Evolutionary conservation across 345 rosid genomes (phyloP), one percentile per base, ranked within the genome.

Genomic region (Garcia nutans): DNA sequence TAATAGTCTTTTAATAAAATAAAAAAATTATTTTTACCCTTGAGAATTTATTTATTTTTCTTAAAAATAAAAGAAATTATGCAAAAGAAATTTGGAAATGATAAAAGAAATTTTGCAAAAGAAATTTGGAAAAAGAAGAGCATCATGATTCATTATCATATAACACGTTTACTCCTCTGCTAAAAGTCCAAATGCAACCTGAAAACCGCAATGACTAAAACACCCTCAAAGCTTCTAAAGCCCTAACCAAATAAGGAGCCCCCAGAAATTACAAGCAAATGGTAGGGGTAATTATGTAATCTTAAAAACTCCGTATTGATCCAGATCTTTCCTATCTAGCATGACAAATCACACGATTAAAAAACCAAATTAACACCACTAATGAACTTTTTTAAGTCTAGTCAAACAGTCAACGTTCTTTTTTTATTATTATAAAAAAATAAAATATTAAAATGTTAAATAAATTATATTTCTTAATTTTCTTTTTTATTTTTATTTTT

Each of bases 371-470:
- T 45, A 45, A 67, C 31, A 13, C 12, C 10, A 7, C 44, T 26
- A 7, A 10, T 45, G 3, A 26, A 2, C 74, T 56, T 45, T 31
- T 54, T 28, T 8, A 33, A 33, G 63, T 33, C 63, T 33, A 58
- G 66, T 72, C 74, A 58, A 70, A 72, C 54, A 33, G 74, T 57
- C 74, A 72, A 44, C 7, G 17, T 59, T 9, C 23, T 42, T 58
- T 42, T 23, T 1, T 26, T 70, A 16, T 57, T 55, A 26, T 9
- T 56, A 31, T 31, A 10, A 56, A 0, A 62, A 13, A 24, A 61
- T 26, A 54, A 24, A 24, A n/a, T 8, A 5, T 65, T 65, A 17
- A 8, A 8, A 19, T 20, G n/a, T 62, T 10, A 68, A 22, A 57
- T 33, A 71, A 57, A 9, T 62, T 24, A 63, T 63, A 16, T 20